phyloP scores from a whole-genome alignment of 495 filamentous ascomycete species.

The Penicillium soppii region DNA sequence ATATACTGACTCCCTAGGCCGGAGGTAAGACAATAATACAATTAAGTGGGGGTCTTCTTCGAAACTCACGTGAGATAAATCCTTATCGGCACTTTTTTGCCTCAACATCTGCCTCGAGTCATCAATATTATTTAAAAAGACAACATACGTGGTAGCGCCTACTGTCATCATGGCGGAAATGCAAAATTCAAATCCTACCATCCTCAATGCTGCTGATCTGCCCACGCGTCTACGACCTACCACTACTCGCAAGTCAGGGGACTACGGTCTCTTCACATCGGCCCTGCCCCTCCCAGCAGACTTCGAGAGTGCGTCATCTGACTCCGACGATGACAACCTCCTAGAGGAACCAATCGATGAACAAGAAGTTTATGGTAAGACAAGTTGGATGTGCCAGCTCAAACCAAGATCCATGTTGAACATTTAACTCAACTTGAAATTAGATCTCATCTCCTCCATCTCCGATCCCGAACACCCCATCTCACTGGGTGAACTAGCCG shows the following conservation, averaged over 20 bases:
- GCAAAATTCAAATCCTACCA: conserved; percentile 93
- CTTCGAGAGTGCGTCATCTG: conserved; percentile 35
- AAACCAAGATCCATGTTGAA: no score
- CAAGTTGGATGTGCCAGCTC: not conserved
- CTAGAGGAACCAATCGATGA: conserved; percentile 83
- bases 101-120: no score
- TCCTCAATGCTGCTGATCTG: conserved; percentile 85
- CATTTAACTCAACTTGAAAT: not conserved
- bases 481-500: conserved; percentile 85
- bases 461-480: conserved; percentile 96
- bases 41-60: no score
- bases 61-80: no score
- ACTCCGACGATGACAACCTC: conserved; percentile 61
- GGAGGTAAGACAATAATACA: no score
- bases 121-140: no score
- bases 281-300: conserved; percentile 20
- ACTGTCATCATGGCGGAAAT: conserved; percentile 45
- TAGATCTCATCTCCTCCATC: conserved; percentile 90
- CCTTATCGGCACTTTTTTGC: no score
- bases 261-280: conserved; percentile 41
- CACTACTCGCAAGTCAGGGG: conserved; percentile 42
- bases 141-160: no score
- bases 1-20: no score
- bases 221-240: conserved; percentile 68
- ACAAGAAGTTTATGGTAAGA: conserved; percentile 90